Conservation (phyloP, 345 rosid genomes). For the Fremontodendron californicum region DNA sequence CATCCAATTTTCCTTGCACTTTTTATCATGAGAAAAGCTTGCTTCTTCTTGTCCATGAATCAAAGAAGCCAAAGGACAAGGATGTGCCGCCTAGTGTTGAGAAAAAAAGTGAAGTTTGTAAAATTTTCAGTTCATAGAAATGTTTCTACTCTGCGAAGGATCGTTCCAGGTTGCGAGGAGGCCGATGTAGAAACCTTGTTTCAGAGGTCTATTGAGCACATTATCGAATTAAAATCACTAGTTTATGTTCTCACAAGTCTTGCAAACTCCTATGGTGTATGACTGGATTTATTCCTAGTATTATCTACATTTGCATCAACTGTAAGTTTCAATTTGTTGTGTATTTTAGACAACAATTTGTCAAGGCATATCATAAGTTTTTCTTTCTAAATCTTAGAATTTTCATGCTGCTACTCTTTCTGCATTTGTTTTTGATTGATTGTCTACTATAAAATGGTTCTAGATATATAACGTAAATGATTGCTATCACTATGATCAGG, state of each 20-base stretch:
- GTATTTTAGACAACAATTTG: too few species aligned
- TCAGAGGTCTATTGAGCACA: slow-evolving; percentile 42
- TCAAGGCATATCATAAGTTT: too few species aligned
- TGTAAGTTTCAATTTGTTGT: slow-evolving; percentile 14
- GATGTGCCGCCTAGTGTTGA: slow-evolving; percentile 16
- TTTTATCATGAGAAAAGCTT: background rate
- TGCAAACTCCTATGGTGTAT: slow-evolving; percentile 27
- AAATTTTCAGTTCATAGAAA: slow-evolving; percentile 28
- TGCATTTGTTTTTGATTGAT: background rate
- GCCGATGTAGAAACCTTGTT: slow-evolving; percentile 43
- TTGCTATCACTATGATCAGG: background rate
- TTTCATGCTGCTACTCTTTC: background rate
- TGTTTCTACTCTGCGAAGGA: slow-evolving; percentile 28
- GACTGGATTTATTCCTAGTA: background rate
- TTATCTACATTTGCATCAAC: slow-evolving; percentile 1
- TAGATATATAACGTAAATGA: background rate
- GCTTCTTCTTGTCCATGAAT: slow-evolving; percentile 8
- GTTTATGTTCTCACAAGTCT: slow-evolving; percentile 35
- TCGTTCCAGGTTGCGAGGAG: slow-evolving; percentile 43
- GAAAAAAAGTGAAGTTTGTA: slow-evolving; percentile 27
- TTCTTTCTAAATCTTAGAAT: too few species aligned
- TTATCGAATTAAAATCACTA: slow-evolving; percentile 33
- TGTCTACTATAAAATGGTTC: background rate
- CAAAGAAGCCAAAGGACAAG: slow-evolving; percentile 17
- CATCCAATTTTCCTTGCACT: background rate